A percentile compares a stretch with the other conserved stretches of the same genome.
phyloP scores from a whole-genome alignment of 2,329 filamentous ascomycete species.

The Pseudogymnoascus sp. region DNA sequence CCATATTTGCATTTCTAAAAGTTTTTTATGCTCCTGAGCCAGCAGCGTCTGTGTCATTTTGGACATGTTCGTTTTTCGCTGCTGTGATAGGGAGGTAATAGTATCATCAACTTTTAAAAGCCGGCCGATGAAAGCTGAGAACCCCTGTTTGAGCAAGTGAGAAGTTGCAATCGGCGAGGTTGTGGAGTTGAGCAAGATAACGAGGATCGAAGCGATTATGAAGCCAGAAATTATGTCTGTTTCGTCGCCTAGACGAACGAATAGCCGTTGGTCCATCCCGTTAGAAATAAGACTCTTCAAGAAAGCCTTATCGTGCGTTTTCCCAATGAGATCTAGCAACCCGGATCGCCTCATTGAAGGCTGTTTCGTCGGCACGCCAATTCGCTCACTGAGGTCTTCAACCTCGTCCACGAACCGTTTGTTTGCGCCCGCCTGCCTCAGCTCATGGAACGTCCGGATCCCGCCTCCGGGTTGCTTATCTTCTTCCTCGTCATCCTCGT shows the following conservation, averaged over 20 bases:
- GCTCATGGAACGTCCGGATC: slow-evolving; percentile 56
- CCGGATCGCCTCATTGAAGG: slow-evolving; percentile 48
- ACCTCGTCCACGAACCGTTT: slow-evolving; percentile 58
- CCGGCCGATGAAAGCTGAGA: slow-evolving; percentile 44
- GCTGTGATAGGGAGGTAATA: slow-evolving; percentile 51
- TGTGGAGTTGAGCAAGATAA: slow-evolving; percentile 53
- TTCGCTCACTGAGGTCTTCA: slow-evolving; percentile 53
- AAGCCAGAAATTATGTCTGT: slow-evolving; percentile 55
- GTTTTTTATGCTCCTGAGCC: slow-evolving; percentile 40
- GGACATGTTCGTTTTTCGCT: slow-evolving; percentile 61
- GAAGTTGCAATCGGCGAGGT: slow-evolving; percentile 50
- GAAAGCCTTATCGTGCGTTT: slow-evolving; percentile 54
- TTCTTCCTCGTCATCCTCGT: slow-evolving; percentile 23
- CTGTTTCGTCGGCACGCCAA: slow-evolving; percentile 41
- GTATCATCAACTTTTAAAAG: slow-evolving; percentile 47
- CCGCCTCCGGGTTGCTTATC: slow-evolving; percentile 27
- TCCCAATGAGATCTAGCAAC: slow-evolving; percentile 50
- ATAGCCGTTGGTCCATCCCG: slow-evolving; percentile 59
- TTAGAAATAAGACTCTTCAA: slow-evolving; percentile 65
- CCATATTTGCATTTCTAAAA: slow-evolving; percentile 53
- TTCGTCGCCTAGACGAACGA: slow-evolving; percentile 51
- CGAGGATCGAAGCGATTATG: slow-evolving; percentile 53
- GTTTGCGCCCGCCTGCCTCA: slow-evolving; percentile 57
- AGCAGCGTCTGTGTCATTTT: slow-evolving; percentile 52
- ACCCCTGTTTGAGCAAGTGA: slow-evolving; percentile 45